Evolutionary conservation across 768 basidiomycete species (phyloP).

Genomic region (Leccinum fibrillosum): DNA sequence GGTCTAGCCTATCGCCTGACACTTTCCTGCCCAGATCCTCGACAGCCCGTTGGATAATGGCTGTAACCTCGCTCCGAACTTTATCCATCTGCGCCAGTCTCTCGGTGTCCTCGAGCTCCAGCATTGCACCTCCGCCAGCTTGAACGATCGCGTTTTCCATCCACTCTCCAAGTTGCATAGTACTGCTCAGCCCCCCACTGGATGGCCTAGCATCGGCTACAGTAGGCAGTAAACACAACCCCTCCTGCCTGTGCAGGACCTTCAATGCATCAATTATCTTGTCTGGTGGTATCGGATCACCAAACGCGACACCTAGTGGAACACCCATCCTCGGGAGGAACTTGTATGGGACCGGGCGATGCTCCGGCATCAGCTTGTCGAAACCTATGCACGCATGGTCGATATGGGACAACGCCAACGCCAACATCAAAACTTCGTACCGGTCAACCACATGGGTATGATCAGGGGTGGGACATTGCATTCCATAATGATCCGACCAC

Average conservation of each 20-base stretch:
- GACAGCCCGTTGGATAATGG: conserved; percentile 49
- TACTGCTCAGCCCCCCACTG: not conserved
- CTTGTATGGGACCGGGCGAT: conserved; percentile 70
- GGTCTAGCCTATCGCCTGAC: conserved; percentile 37
- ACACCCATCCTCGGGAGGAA: conserved; percentile 62
- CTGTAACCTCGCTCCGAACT: conserved; percentile 54
- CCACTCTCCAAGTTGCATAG: conserved; percentile 10
- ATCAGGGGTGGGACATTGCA: conserved; percentile 63
- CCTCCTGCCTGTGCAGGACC: not conserved
- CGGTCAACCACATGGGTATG: conserved; percentile 94
- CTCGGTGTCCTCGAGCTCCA: conserved; percentile 4
- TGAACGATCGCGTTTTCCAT: conserved; percentile 4
- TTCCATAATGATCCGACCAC: conserved; percentile 82
- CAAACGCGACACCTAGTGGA: conserved; percentile 74
- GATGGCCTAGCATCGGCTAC: not conserved
- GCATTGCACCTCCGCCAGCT: conserved; percentile 4
- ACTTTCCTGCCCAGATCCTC: conserved; percentile 51
- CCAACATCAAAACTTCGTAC: conserved; percentile 29
- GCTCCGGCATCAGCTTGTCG: conserved; percentile 88
- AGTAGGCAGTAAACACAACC: not conserved
- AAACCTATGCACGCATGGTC: conserved; percentile 48
- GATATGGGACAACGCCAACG: not conserved
- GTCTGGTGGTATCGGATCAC: conserved; percentile 58
- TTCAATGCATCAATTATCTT: conserved; percentile 30
- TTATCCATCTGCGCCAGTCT: conserved; percentile 29